phyloP scores from a whole-genome alignment of 805 yeast species.

The Saccharomycopsis capsularis region DNA sequence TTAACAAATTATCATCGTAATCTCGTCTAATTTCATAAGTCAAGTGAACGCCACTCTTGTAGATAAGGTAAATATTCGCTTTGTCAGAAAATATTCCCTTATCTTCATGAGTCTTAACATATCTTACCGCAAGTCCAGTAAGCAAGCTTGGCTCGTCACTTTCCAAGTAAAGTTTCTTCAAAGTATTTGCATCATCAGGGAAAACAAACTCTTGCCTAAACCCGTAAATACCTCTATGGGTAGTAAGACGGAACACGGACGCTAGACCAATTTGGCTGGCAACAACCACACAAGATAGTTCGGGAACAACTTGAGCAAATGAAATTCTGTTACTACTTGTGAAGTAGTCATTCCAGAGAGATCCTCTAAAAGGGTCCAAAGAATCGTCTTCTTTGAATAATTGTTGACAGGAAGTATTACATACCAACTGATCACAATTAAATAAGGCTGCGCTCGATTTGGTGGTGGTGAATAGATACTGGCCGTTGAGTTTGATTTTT shows the following conservation, averaged over 20 bases:
- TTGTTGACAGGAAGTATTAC: constrained; percentile 40
- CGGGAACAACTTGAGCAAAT: constrained; percentile 28
- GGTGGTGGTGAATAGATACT: constrained; percentile 39
- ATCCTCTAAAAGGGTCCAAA: neutral
- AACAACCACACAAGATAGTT: constrained; percentile 28
- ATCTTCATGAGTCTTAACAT: constrained; percentile 20
- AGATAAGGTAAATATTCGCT: constrained; percentile 23
- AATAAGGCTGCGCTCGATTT: constrained; percentile 39
- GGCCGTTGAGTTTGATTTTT: constrained; percentile 24
- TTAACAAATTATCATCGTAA: constrained; percentile 3
- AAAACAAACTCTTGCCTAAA: constrained; percentile 40
- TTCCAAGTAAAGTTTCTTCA: neutral
- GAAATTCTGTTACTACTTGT: neutral
- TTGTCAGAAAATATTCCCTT: constrained; percentile 25
- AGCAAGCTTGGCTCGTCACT: no score
- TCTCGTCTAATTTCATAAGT: constrained; percentile 23
- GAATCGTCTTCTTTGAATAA: constrained; percentile 28
- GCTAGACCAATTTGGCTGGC: constrained; percentile 32
- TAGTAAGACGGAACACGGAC: constrained; percentile 30
- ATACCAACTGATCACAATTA: constrained; percentile 38
- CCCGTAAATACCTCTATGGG: constrained; percentile 29
- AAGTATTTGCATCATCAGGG: constrained; percentile 23
- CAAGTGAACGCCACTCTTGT: constrained; percentile 27
- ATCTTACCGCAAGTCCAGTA: constrained; percentile 4
- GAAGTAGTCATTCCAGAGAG: neutral